Evolutionary conservation across 1,139 yeast genomes (phyloP).

Genomic region (Yamadazyma atlantica): DNA sequence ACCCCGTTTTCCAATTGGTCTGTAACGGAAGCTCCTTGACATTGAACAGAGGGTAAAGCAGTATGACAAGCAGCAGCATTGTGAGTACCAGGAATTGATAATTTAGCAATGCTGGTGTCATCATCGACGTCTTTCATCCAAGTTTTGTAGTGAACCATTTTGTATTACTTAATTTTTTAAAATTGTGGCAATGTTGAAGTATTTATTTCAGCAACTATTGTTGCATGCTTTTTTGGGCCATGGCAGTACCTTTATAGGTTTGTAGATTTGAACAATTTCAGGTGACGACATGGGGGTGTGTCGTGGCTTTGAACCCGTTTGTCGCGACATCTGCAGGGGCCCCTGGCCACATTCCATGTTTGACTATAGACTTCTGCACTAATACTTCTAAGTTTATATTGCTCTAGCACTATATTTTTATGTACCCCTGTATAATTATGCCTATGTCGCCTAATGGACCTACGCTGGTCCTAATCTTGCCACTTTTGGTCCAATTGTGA

Average conservation of each 20-base stretch:
- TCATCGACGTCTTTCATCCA: conserved; percentile 63
- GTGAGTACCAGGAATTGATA: conserved; percentile 80
- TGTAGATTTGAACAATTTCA: conserved; percentile 3
- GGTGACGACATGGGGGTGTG: too few species aligned
- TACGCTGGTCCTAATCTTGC: too few species aligned
- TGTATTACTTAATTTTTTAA: too few species aligned
- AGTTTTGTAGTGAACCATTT: conserved; percentile 41
- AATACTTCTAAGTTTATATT: too few species aligned
- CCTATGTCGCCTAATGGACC: too few species aligned
- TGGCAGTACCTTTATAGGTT: not conserved
- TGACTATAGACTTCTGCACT: too few species aligned
- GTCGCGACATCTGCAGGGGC: not conserved
- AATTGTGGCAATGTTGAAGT: too few species aligned
- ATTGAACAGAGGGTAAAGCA: conserved; percentile 78
- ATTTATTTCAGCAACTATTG: too few species aligned
- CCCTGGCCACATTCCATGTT: not conserved
- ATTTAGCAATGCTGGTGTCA: conserved; percentile 48
- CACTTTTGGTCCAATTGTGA: too few species aligned
- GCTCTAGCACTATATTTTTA: too few species aligned
- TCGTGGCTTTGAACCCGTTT: not conserved
- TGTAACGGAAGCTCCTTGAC: conserved; percentile 63
- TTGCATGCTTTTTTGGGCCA: not conserved
- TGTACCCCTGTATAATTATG: too few species aligned
- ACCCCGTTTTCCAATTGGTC: conserved; percentile 72
- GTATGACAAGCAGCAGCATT: conserved; percentile 73